These are phyloP conservation scores for Aspergillus nomiae DNA, from an alignment of 2,329 filamentous ascomycete genomes.

Conservation along the genomic window DNA sequence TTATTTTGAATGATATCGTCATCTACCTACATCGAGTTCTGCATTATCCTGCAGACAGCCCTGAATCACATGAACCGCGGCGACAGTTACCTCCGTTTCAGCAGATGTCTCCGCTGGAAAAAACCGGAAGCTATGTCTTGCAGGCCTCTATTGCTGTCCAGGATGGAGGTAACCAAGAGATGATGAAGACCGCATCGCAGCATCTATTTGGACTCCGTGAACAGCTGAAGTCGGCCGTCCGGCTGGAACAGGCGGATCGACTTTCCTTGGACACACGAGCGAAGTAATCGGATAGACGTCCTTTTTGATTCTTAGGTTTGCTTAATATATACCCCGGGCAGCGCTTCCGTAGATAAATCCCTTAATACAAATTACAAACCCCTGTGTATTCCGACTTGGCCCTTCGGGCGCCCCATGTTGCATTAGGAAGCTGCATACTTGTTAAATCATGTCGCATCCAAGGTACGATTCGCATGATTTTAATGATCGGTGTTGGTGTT, in stretches of 20 bases:
- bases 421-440: neutral
- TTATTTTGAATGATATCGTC: conserved; percentile 60
- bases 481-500: too few relatives aligned
- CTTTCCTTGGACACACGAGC: conserved; percentile 62
- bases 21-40: conserved; percentile 60
- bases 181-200: conserved; percentile 56
- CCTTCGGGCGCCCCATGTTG: neutral
- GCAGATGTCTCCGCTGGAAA: conserved; percentile 55
- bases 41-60: conserved; percentile 43
- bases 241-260: conserved; percentile 59
- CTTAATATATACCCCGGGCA: conserved; percentile 23
- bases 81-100: conserved; percentile 45
- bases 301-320: conserved; percentile 14
- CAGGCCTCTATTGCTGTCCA: conserved; percentile 61
- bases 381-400: neutral
- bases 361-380: neutral
- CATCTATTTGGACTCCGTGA: conserved; percentile 59
- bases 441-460: neutral
- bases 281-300: conserved; percentile 42
- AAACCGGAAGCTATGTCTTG: conserved; percentile 59
- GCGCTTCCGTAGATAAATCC: neutral
- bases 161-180: conserved; percentile 56
- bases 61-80: conserved; percentile 36
- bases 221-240: conserved; percentile 57
- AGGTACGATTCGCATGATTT: neutral